Evolutionary conservation across 2,329 filamentous ascomycete species (phyloP).

Genomic region (Lecanicillium sp.): DNA sequence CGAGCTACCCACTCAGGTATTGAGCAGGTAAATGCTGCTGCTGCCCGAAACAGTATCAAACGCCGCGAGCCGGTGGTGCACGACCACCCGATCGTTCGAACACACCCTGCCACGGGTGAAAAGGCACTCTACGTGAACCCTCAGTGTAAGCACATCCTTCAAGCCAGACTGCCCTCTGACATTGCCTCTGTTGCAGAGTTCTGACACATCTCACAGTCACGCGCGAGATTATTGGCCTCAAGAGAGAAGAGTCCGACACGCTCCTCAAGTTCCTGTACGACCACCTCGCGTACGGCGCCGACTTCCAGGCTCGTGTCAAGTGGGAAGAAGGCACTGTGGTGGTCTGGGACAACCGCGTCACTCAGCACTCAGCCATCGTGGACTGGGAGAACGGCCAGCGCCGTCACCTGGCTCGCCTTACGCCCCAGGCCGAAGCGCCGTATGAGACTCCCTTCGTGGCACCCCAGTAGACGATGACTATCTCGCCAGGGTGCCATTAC

Average conservation of each 20-base stretch:
- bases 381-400: constrained; percentile 71
- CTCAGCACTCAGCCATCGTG: constrained; percentile 65
- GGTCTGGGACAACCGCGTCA: constrained; percentile 75
- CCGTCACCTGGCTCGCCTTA: constrained; percentile 68
- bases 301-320: constrained; percentile 61
- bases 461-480: not conserved
- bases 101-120: constrained; percentile 70
- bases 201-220: too few relatives aligned
- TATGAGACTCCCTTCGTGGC: constrained; percentile 14
- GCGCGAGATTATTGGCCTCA: constrained; percentile 67
- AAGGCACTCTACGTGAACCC: constrained; percentile 74
- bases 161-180: too few relatives aligned
- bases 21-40: constrained; percentile 64
- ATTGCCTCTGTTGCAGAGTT: too few relatives aligned
- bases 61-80: constrained; percentile 65
- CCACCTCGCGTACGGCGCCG: constrained; percentile 43
- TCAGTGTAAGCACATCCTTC: constrained; percentile 54
- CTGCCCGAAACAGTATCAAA: constrained; percentile 58
- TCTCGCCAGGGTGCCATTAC: not conserved
- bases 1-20: constrained; percentile 69
- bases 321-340: constrained; percentile 70
- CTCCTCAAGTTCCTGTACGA: constrained; percentile 60
- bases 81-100: constrained; percentile 67
- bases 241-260: constrained; percentile 72
- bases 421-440: constrained; percentile 61